phyloP scores from a whole-genome alignment of 2,329 filamentous ascomycete species.

The Fusarium sp. region DNA sequence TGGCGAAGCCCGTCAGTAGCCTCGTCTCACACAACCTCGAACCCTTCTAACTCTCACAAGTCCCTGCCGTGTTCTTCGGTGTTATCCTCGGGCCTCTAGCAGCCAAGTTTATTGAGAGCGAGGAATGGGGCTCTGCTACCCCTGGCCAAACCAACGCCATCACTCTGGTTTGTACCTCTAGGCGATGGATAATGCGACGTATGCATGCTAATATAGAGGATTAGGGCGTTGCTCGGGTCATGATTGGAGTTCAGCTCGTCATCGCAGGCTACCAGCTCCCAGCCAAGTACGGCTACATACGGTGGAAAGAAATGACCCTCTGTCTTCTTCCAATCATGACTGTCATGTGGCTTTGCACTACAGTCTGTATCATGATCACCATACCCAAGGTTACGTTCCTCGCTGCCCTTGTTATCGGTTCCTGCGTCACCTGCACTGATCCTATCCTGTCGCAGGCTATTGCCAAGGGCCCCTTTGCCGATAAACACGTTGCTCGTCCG shows the following conservation, averaged over 20 bases:
- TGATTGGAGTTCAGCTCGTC: slow-evolving; percentile 70
- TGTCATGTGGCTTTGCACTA: slow-evolving; percentile 69
- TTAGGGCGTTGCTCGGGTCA: slow-evolving; percentile 63
- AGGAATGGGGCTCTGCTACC: slow-evolving; percentile 40
- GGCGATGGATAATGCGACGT: background rate
- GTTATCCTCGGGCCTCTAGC: slow-evolving; percentile 65
- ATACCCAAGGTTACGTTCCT: slow-evolving; percentile 67
- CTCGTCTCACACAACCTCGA: slow-evolving; percentile 45
- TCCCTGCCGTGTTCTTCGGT: slow-evolving; percentile 65
- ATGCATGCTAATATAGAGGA: background rate
- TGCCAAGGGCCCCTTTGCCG: slow-evolving; percentile 57
- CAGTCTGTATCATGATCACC: slow-evolving; percentile 63
- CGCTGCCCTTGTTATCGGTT: slow-evolving; percentile 66
- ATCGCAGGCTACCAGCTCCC: slow-evolving; percentile 72
- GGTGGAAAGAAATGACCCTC: slow-evolving; percentile 65
- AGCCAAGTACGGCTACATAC: slow-evolving; percentile 61
- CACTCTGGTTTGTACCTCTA: slow-evolving; percentile 49
- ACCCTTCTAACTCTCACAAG: slow-evolving; percentile 46
- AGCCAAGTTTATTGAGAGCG: slow-evolving; percentile 62
- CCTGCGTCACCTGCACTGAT: slow-evolving; percentile 69
- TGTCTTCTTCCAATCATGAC: slow-evolving; percentile 70
- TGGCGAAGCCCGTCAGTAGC: slow-evolving; percentile 63
- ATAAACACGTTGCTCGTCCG: slow-evolving; percentile 67
- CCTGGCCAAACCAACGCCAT: slow-evolving; percentile 52
- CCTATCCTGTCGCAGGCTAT: slow-evolving; percentile 12